Conservation (phyloP, 257 asterid genomes). For the Rauvolfia tetraphylla region DNA sequence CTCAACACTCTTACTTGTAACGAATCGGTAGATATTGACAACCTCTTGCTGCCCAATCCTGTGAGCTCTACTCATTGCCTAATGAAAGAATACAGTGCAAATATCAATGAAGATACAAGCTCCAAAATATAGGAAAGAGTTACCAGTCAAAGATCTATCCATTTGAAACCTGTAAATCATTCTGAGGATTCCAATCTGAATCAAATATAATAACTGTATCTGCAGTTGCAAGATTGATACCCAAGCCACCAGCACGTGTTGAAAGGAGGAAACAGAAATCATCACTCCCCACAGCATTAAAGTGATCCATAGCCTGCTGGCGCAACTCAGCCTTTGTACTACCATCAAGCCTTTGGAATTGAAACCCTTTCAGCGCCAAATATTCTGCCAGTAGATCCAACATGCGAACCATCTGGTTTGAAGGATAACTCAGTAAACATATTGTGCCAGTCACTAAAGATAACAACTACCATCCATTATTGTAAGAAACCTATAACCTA, state of each 20-base stretch:
- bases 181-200: constrained; percentile 99
- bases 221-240: constrained; percentile 98
- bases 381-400: constrained; percentile 94
- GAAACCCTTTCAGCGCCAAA: constrained; percentile 87
- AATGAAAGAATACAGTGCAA: constrained; percentile 15
- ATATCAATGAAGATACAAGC: not conserved
- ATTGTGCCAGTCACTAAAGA: constrained; percentile 8
- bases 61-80: constrained; percentile 99
- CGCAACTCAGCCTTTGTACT: constrained; percentile 97
- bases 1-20: constrained; percentile 98
- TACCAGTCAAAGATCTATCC: constrained; percentile 9
- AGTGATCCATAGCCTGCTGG: constrained; percentile 99
- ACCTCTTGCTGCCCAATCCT: constrained; percentile 99
- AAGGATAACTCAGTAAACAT: constrained; percentile 21
- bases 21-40: constrained; percentile 94
- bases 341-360: constrained; percentile 96
- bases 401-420: constrained; percentile 94
- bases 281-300: constrained; percentile 95
- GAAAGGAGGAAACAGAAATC: constrained; percentile 99
- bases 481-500: not conserved
- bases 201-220: constrained; percentile 99
- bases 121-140: constrained; percentile 4
- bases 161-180: constrained; percentile 83
- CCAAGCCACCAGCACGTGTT: constrained; percentile 99
- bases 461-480: constrained; percentile 5